phyloP scores from a whole-genome alignment of 106 monocot genomes.

The Xerophyta viscosa region DNA sequence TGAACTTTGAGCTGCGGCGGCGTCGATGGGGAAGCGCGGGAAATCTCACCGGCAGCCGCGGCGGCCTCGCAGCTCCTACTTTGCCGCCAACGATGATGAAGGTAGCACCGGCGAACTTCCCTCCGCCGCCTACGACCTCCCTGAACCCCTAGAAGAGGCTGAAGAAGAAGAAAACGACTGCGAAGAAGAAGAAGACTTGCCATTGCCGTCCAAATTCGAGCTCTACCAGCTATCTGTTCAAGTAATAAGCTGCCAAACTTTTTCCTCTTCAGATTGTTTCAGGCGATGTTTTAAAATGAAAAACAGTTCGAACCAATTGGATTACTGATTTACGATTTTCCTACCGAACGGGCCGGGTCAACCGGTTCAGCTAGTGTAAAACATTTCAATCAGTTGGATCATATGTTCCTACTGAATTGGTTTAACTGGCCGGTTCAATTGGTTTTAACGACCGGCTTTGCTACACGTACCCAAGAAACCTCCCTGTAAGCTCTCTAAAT shows the following conservation, averaged over 20 bases:
- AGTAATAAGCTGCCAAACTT: not conserved
- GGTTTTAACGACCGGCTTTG: too few relatives aligned
- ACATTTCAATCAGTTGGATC: too few relatives aligned
- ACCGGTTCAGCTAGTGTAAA: too few relatives aligned
- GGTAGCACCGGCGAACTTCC: not conserved
- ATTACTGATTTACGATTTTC: too few relatives aligned
- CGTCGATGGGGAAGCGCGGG: constrained; percentile 4
- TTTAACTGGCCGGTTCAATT: too few relatives aligned
- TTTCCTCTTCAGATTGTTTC: not conserved
- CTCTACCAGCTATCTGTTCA: constrained; percentile 13
- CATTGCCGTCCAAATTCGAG: constrained; percentile 4
- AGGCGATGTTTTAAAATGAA: not conserved
- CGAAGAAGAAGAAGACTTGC: not conserved
- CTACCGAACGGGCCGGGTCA: too few relatives aligned
- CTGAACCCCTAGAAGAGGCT: not conserved
- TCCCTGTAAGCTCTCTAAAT: too few relatives aligned
- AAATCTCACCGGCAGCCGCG: constrained; percentile 2
- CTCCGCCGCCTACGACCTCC: constrained; percentile 10
- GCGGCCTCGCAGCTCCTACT: not conserved
- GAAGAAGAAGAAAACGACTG: not conserved
- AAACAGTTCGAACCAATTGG: too few relatives aligned
- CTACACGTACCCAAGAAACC: too few relatives aligned
- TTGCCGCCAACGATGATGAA: not conserved
- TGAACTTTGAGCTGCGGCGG: too few relatives aligned
- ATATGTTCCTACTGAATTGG: too few relatives aligned